phyloP scores from a whole-genome alignment of 2,329 filamentous ascomycete species.

The Microascus cirrosus region DNA sequence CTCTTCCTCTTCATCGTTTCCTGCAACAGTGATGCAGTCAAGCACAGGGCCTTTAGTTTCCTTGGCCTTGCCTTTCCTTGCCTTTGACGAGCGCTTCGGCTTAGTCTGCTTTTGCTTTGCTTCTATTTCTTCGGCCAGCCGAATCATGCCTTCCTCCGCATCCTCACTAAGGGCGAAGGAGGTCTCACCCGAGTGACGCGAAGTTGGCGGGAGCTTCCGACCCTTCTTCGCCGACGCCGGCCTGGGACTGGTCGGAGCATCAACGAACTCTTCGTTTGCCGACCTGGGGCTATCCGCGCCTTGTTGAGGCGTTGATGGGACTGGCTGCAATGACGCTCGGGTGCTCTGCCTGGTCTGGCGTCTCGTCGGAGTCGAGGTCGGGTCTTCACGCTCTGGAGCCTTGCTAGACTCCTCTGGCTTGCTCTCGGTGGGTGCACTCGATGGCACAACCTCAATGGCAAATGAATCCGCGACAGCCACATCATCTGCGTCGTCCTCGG shows the following conservation, averaged over 20 bases:
- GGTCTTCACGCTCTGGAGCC: constrained; percentile 10
- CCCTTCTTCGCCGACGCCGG: constrained; percentile 4
- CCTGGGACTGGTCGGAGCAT: constrained; percentile 33
- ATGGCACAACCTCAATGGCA: constrained; percentile 15
- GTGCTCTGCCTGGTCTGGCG: constrained; percentile 1
- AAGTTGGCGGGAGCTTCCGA: neutral
- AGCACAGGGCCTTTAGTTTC: constrained; percentile 8
- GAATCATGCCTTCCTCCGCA: constrained; percentile 35
- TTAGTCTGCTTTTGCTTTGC: neutral
- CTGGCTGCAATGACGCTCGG: neutral
- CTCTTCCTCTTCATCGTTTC: constrained; percentile 11
- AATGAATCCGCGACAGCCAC: constrained; percentile 5
- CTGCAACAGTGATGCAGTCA: constrained; percentile 21
- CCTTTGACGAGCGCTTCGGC: neutral
- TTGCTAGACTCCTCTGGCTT: neutral
- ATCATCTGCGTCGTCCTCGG: constrained; percentile 1
- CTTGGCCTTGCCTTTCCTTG: constrained; percentile 11
- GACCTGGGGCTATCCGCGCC: constrained; percentile 20
- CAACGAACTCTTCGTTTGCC: constrained; percentile 34
- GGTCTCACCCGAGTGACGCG: constrained; percentile 9
- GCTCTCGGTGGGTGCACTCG: constrained; percentile 11
- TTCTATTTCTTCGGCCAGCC: constrained; percentile 11
- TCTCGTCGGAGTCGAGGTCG: neutral
- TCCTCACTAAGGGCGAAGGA: constrained; percentile 30
- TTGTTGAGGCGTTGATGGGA: neutral